These are phyloP conservation scores for Tolypocladium pustulatum DNA, from an alignment of 2,329 filamentous ascomycete genomes.

Conservation along the genomic window DNA sequence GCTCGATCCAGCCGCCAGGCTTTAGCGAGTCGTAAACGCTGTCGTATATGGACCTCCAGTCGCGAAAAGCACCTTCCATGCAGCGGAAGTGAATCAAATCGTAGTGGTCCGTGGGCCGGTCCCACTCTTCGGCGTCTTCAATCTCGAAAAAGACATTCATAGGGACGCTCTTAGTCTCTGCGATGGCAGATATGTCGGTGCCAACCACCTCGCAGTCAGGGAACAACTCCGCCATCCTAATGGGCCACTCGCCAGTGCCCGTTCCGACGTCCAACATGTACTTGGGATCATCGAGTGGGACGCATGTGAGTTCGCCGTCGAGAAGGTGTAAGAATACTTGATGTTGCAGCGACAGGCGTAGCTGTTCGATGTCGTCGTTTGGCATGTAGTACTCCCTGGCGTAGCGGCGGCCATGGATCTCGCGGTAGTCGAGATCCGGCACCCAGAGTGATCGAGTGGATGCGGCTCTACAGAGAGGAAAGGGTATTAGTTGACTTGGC, in stretches of 20 bases:
- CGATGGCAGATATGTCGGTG: constrained; percentile 47
- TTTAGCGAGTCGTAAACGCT: constrained; percentile 42
- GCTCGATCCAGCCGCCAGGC: constrained; percentile 47
- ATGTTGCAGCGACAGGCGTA: constrained; percentile 49
- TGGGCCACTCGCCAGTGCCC: constrained; percentile 43
- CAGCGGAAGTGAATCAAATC: constrained; percentile 48
- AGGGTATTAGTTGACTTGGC: background rate
- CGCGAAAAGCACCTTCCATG: constrained; percentile 43
- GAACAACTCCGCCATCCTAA: constrained; percentile 41
- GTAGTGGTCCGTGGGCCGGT: constrained; percentile 37
- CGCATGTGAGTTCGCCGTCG: constrained; percentile 32
- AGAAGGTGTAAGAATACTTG: constrained; percentile 49
- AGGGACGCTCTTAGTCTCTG: constrained; percentile 43
- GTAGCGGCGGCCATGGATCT: constrained; percentile 53
- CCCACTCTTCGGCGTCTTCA: constrained; percentile 51
- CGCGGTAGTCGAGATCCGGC: constrained; percentile 42
- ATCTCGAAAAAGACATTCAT: constrained; percentile 51
- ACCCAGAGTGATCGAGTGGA: constrained; percentile 40
- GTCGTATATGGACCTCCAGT: constrained; percentile 45
- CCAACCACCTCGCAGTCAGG: constrained; percentile 46
- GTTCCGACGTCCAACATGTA: constrained; percentile 48
- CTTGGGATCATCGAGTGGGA: constrained; percentile 26
- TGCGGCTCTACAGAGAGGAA: constrained; percentile 18
- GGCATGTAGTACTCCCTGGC: constrained; percentile 55
- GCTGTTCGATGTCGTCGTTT: constrained; percentile 55